These are phyloP conservation scores for Apiospora hydei DNA, from an alignment of 2,329 filamentous ascomycete species.

Conservation along the genomic window DNA sequence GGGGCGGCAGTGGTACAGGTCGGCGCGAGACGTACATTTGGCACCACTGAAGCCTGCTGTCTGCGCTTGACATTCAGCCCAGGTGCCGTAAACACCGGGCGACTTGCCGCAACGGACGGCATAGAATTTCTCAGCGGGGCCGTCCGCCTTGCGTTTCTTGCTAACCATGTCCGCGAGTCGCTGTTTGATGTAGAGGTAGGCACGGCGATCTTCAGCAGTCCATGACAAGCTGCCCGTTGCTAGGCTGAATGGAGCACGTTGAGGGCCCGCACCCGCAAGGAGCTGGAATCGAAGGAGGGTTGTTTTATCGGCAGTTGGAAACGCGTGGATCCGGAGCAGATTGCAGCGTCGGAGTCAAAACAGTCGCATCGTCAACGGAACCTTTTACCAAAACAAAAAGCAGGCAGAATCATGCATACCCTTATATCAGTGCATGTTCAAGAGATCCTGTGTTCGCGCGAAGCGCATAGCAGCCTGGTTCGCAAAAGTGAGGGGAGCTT, in stretches of 20 bases:
- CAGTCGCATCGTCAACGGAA: slow-evolving; percentile 8
- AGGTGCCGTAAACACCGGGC: slow-evolving; percentile 69
- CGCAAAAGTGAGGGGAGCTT: slow-evolving; percentile 3
- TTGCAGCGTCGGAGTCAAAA: neutral
- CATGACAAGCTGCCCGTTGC: slow-evolving; percentile 34
- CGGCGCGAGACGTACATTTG: slow-evolving; percentile 62
- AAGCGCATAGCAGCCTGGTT: neutral
- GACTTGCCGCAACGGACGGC: slow-evolving; percentile 64
- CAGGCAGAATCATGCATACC: neutral
- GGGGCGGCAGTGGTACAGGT: neutral
- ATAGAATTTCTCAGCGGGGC: slow-evolving; percentile 63
- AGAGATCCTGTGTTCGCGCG: neutral
- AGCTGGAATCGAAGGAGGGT: neutral
- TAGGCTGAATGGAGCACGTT: neutral
- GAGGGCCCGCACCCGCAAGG: slow-evolving; percentile 14
- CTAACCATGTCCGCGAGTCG: slow-evolving; percentile 36
- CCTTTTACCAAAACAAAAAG: neutral
- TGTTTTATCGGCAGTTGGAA: slow-evolving; percentile 2
- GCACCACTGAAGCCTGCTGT: slow-evolving; percentile 69
- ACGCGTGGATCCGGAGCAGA: slow-evolving; percentile 15
- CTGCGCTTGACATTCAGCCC: slow-evolving; percentile 67
- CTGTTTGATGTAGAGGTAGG: slow-evolving; percentile 27
- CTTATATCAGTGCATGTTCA: neutral
- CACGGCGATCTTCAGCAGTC: slow-evolving; percentile 31
- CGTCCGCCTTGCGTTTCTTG: slow-evolving; percentile 59